Base-by-base conservation (phyloP, 2,329 filamentous ascomycete genomes). In the Drechslera avenae region DNA sequence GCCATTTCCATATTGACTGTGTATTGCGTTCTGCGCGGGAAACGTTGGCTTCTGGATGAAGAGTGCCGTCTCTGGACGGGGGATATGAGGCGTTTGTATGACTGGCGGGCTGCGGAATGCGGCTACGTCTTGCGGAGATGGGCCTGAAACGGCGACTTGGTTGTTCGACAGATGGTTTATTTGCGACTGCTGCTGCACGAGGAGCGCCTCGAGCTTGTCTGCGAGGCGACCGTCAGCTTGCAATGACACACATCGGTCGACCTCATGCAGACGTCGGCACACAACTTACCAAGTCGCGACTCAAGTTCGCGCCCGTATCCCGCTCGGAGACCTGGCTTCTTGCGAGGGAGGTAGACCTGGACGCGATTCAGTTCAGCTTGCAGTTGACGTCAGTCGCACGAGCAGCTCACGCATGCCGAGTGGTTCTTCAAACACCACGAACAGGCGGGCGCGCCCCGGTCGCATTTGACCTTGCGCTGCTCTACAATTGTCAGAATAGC, bases 361-460 rank as follows among this genome's bases (percentile, higher is more conserved):
- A 35, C 18, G 39, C 14, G 33, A 43, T 52, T 51, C 48, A 56
- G 47, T 37, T 51, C 48, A 56, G 47, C 33, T n/a, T 26, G 7
- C 34, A 21, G 30, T 5, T 31, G n/a, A 14, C 14, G 26, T 5
- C 28, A 31, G 50, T 39, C 37, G 32, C 43, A 51, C 17, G 36
- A 30, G 37, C 35, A 32, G 57, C 64, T 54, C 54, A 69, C 83
- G 67, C 86, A 89, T 34, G 79, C 62, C 57, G 87, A 83, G 50
- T 81, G 81, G 70, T 89, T 88, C 42, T 86, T 83, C 41, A 83
- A 74, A 68, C 86, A 90, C 86, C 86, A 89, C 17, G 86, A 86
- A 35, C 86, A 89, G n/a, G 85, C 83, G 1, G 89, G 89, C 63
- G 90, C 87, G 4, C 85, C 86, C 30, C 89, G 83, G 73, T 92